Percentiles rank a stretch among this genome's conserved stretches.
Evolutionary conservation across 2,329 filamentous ascomycete species (phyloP).

Genomic region (Stromatinia cepivora): DNA sequence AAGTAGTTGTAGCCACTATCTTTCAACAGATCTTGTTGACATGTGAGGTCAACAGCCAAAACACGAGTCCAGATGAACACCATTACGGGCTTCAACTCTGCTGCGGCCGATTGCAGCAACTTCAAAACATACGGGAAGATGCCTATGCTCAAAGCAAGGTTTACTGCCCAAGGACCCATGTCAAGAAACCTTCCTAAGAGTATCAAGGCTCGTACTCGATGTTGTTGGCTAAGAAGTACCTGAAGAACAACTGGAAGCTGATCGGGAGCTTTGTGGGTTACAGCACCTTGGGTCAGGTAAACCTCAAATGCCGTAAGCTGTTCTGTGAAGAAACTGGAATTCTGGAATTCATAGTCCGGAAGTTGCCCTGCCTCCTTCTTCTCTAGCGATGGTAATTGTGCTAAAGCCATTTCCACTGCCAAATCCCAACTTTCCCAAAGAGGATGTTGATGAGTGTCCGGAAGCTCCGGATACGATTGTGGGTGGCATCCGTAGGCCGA

Average conservation of each 20-base stretch:
- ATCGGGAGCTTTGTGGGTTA: slow-evolving; percentile 84
- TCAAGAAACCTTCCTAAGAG: slow-evolving; percentile 91
- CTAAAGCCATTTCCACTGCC: slow-evolving; percentile 90
- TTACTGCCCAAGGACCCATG: slow-evolving; percentile 97
- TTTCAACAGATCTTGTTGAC: slow-evolving; percentile 90
- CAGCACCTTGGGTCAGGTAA: slow-evolving; percentile 81
- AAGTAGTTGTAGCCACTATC: slow-evolving; percentile 98
- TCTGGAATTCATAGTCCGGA: slow-evolving; percentile 82
- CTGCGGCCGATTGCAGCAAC: slow-evolving; percentile 88
- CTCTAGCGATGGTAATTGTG: slow-evolving; percentile 84
- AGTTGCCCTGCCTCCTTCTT: slow-evolving; percentile 66
- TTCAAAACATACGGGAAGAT: slow-evolving; percentile 99
- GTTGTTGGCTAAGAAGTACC: slow-evolving; percentile 92
- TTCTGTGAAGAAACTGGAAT: slow-evolving; percentile 95
- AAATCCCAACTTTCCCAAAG: slow-evolving; percentile 98
- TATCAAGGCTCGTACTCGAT: slow-evolving; percentile 86
- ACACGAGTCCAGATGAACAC: slow-evolving; percentile 99
- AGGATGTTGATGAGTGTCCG: slow-evolving; percentile 90
- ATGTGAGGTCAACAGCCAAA: slow-evolving; percentile 89
- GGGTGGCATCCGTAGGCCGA: slow-evolving; percentile 93
- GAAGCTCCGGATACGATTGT: slow-evolving; percentile 86
- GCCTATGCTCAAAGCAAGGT: slow-evolving; percentile 92
- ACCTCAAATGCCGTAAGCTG: slow-evolving; percentile 97
- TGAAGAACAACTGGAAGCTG: slow-evolving; percentile 95
- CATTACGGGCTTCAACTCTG: slow-evolving; percentile 97